Percentiles rank a stretch among this genome's conserved stretches.
These are phyloP conservation scores for Cercospora berteroae DNA, from an alignment of 2,329 filamentous ascomycete species.

Conservation along the genomic window DNA sequence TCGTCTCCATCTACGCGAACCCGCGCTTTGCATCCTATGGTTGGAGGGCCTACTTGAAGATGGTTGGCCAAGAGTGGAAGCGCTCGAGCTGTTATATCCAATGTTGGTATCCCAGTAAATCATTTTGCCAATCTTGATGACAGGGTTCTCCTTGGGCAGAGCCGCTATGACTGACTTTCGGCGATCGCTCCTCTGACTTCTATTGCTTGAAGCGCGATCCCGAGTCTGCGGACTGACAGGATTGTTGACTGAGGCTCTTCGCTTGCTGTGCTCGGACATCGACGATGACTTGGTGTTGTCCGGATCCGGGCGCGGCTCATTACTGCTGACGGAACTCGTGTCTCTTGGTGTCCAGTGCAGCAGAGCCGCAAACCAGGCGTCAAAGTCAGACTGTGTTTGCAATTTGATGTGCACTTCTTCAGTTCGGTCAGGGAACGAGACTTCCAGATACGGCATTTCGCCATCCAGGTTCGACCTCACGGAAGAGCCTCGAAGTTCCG, in stretches of 20 bases:
- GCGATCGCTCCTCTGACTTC: constrained; percentile 36
- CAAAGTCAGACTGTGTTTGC: constrained; percentile 63
- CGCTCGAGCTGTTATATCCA: constrained; percentile 48
- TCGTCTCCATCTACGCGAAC: constrained; percentile 71
- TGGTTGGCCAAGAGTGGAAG: constrained; percentile 22
- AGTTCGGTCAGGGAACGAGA: constrained; percentile 54
- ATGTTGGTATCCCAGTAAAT: constrained; percentile 74
- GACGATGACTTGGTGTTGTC: constrained; percentile 23
- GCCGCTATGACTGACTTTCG: constrained; percentile 49
- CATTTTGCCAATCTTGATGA: constrained; percentile 79
- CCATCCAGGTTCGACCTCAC: constrained; percentile 55
- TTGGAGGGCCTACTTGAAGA: constrained; percentile 46
- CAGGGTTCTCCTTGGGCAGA: constrained; percentile 67
- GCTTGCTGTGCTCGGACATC: constrained; percentile 18
- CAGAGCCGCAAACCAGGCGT: constrained; percentile 76
- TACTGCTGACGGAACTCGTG: constrained; percentile 22
- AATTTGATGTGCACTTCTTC: constrained; percentile 66
- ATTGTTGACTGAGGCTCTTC: constrained; percentile 27
- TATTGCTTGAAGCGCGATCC: constrained; percentile 32
- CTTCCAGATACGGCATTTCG: constrained; percentile 51
- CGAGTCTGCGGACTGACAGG: constrained; percentile 19
- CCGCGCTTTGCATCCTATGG: constrained; percentile 56
- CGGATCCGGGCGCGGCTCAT: constrained; percentile 22
- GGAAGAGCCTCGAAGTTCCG: constrained; percentile 71
- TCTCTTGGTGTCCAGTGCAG: constrained; percentile 67